Conservation (phyloP, 495 filamentous ascomycete genomes). For the Elaphomyces granulatus region DNA sequence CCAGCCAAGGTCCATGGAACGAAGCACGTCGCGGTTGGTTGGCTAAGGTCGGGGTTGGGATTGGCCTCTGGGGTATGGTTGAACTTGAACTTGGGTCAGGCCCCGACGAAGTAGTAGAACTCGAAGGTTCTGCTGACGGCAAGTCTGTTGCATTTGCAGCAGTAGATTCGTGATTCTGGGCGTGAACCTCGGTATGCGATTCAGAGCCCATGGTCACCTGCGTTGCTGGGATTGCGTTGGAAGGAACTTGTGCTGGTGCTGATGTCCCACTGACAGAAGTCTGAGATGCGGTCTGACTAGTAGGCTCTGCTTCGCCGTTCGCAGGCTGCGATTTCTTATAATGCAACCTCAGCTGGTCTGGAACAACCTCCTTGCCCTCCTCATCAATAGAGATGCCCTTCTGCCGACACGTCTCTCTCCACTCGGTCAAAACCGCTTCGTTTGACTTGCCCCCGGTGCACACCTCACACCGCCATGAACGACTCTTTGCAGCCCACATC, state of each 20-base stretch:
- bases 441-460: conserved; percentile 51
- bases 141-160: conserved; percentile 3
- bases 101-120: neutral
- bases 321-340: conserved; percentile 29
- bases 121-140: neutral
- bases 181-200: neutral
- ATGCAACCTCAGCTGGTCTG: conserved; percentile 33
- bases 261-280: neutral
- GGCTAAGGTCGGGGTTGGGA: too few species aligned
- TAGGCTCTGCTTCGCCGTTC: conserved; percentile 27
- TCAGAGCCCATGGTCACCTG: neutral
- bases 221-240: neutral
- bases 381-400: conserved; percentile 31
- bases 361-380: conserved; percentile 25
- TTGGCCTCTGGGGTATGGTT: neutral
- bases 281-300: neutral
- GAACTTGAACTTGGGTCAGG: neutral
- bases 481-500: conserved; percentile 48
- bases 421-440: conserved; percentile 53
- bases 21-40: conserved; percentile 1
- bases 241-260: neutral
- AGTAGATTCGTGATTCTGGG: neutral
- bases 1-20: conserved; percentile 35
- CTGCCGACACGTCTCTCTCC: conserved; percentile 42
- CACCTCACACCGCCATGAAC: conserved; percentile 45